Evolutionary conservation across 495 filamentous ascomycete genomes (phyloP).

Genomic region (Symbiotaphrina buchneri): DNA sequence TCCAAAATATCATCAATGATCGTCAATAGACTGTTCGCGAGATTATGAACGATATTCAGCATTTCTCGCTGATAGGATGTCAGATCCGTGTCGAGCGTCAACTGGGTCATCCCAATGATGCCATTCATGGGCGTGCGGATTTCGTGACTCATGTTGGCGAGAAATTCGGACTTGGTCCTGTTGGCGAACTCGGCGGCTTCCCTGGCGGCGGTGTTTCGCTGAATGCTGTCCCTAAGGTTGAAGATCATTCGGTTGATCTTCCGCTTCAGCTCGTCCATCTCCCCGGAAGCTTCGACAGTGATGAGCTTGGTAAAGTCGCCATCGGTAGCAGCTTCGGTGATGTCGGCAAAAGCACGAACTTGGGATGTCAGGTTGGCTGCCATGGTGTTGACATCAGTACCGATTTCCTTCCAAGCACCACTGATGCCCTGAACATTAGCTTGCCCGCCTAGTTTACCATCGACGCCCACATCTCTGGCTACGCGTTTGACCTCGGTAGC

Average conservation of each 20-base stretch:
- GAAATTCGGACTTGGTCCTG: constrained; percentile 95
- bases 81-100: constrained; percentile 88
- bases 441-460: constrained; percentile 97
- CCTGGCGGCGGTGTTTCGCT: constrained; percentile 88
- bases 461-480: constrained; percentile 90
- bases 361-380: constrained; percentile 94
- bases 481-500: constrained; percentile 94
- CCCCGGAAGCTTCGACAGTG: constrained; percentile 92
- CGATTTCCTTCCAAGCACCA: constrained; percentile 96
- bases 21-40: constrained; percentile 90
- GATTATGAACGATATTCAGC: constrained; percentile 95
- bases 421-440: constrained; percentile 86
- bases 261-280: constrained; percentile 97
- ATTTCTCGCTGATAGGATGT: constrained; percentile 93
- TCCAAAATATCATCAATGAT: constrained; percentile 99
- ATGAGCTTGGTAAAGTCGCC: constrained; percentile 95
- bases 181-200: constrained; percentile 95
- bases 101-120: constrained; percentile 88
- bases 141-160: constrained; percentile 99
- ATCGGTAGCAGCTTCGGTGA: constrained; percentile 89
- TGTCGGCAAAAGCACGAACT: constrained; percentile 93
- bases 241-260: constrained; percentile 99
- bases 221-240: constrained; percentile 87
- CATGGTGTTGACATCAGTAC: constrained; percentile 96
- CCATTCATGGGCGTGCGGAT: constrained; percentile 87